These are phyloP conservation scores for Daldinia sp. DNA, from an alignment of 2,329 filamentous ascomycete species.

Conservation along the genomic window DNA sequence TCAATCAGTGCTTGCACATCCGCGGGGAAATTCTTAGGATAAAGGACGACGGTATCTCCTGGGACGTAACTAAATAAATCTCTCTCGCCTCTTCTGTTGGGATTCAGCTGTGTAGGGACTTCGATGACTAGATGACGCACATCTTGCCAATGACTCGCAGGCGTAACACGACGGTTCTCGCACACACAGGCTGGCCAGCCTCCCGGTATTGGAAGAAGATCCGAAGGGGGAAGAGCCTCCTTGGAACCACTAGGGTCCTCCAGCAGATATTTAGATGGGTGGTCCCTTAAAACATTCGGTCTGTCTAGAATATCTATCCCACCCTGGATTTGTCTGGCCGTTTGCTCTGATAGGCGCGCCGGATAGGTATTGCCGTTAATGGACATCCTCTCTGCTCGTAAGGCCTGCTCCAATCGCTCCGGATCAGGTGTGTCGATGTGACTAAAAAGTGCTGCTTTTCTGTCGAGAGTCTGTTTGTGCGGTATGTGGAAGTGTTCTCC, in stretches of 20 bases:
- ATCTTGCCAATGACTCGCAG: slow-evolving; percentile 88
- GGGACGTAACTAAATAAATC: slow-evolving; percentile 64
- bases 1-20: slow-evolving; percentile 85
- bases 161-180: slow-evolving; percentile 80
- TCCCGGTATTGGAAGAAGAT: slow-evolving; percentile 68
- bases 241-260: slow-evolving; percentile 29
- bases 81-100: slow-evolving; percentile 47
- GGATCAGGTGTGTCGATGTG: slow-evolving; percentile 45
- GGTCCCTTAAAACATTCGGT: slow-evolving; percentile 54
- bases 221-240: slow-evolving; percentile 46
- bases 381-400: slow-evolving; percentile 40
- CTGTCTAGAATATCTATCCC: slow-evolving; percentile 51
- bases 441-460: slow-evolving; percentile 48
- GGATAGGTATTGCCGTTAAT: slow-evolving; percentile 30
- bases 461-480: slow-evolving; percentile 39
- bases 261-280: slow-evolving; percentile 52
- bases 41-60: slow-evolving; percentile 84
- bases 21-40: slow-evolving; percentile 85
- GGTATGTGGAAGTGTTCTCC: slow-evolving; percentile 10
- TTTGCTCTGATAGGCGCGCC: slow-evolving; percentile 46
- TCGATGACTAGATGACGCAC: slow-evolving; percentile 82
- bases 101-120: slow-evolving; percentile 48
- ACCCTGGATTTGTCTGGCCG: slow-evolving; percentile 34
- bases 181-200: slow-evolving; percentile 69
- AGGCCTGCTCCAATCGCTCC: slow-evolving; percentile 42